Base-by-base conservation (phyloP, 225 moss, liverwort and hornwort species). In the Polytrichum formosum region DNA sequence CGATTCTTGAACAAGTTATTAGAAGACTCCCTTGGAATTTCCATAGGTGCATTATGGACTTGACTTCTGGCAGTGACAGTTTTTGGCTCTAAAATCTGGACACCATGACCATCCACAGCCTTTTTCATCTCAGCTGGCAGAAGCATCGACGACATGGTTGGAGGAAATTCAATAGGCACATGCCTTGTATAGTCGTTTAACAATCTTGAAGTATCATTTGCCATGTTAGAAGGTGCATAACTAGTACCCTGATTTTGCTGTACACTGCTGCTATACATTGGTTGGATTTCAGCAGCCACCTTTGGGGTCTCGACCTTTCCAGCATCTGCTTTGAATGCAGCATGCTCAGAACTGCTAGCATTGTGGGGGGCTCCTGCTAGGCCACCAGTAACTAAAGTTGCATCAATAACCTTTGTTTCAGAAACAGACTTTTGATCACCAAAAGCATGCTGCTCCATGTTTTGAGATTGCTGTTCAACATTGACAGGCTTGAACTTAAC, bases 1-100 rank as follows among this genome's bases (percentile, higher is more conserved):
- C 85, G 91, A 56, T 73, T 87, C 76, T 82, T 90, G 63, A 78
- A 84, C 6, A 82, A 64, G 80, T 82, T 78, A 22, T 88, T 84
- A 35, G 87, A 75, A 68, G 73, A 70, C 73, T 96, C 90, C 67
- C 79, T 81, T 35, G 76, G 74, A 72, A 83, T 76, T 64, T 91
- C 93, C 21, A 86, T 84, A 68, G 85, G 76, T 26, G 74, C 72
- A 76, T 84, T 79, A 78, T 73, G 73, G 79, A 67, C 73, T 77
- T 81, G 54, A 77, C 67, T 76, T 93, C 87, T 30, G 82, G 68
- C 67, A 61, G 65, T 79, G 62, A 75, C 53, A 20, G 21, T 21
- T 23, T 58, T 20, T 53, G 78, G 71, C 77, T 93, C 87, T 27
- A 79, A 65, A 74, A 61, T 80, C 67, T 68, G 81, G 62, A 75